These are phyloP conservation scores for Phytophthora fragariaefolia DNA, from an alignment of 352 stramenopile genomes.

Conservation along the genomic window DNA sequence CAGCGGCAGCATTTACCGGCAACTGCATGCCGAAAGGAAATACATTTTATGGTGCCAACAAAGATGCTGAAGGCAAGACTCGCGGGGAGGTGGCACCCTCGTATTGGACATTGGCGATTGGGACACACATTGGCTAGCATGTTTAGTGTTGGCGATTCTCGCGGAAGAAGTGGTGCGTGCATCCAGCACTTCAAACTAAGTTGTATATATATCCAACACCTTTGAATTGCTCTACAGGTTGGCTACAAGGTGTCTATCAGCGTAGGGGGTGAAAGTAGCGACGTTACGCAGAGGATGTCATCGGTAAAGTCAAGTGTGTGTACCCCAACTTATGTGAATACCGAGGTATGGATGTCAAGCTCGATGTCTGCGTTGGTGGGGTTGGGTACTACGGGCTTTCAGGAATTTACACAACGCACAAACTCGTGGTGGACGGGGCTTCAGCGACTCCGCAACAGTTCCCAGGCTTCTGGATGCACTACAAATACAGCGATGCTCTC, in stretches of 20 bases:
- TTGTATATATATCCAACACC: too few relatives aligned
- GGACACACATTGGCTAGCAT: slow-evolving; percentile 48
- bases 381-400: slow-evolving; percentile 51
- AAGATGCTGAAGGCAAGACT: slow-evolving; percentile 15
- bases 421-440: slow-evolving; percentile 36
- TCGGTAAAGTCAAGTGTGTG: slow-evolving; percentile 43
- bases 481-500: slow-evolving; percentile 43
- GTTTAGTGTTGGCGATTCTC: slow-evolving; percentile 53
- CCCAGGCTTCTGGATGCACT: slow-evolving; percentile 62
- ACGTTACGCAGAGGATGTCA: slow-evolving; percentile 43
- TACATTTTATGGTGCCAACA: slow-evolving; percentile 30
- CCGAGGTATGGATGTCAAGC: slow-evolving; percentile 57
- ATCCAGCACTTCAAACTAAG: not conserved
- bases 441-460: slow-evolving; percentile 34
- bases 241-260: slow-evolving; percentile 47
- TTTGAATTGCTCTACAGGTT: slow-evolving; percentile 14
- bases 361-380: slow-evolving; percentile 38
- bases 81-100: slow-evolving; percentile 31
- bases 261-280: not conserved
- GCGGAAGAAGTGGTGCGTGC: slow-evolving; percentile 47
- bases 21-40: slow-evolving; percentile 4
- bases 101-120: slow-evolving; percentile 46
- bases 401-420: slow-evolving; percentile 54
- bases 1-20: slow-evolving; percentile 2
- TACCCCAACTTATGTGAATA: slow-evolving; percentile 62